Evolutionary conservation across 2,329 filamentous ascomycete genomes (phyloP).

Genomic region (Colletotrichum spaethianum): DNA sequence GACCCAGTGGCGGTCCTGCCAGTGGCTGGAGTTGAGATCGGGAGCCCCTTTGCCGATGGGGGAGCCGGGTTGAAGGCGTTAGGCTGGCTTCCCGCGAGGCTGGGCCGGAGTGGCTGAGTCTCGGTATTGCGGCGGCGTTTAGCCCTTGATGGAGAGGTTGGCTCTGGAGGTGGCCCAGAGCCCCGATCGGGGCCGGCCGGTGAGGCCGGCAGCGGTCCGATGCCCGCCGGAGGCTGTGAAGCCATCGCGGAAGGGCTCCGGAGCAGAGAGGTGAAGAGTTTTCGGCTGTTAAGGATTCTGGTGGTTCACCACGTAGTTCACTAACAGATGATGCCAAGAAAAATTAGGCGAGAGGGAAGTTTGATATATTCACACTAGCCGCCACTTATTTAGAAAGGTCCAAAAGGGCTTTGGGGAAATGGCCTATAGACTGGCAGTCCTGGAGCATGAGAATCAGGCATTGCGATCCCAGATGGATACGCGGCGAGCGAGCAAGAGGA

Average conservation of each 20-base stretch:
- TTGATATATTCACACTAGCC: too few species aligned
- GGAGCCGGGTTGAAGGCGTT: neutral
- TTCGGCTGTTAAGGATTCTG: neutral
- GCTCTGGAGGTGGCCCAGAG: neutral
- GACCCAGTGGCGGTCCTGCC: neutral
- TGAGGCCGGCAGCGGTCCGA: neutral
- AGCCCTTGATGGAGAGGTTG: neutral
- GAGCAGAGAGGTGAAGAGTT: neutral
- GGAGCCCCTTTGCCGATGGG: neutral
- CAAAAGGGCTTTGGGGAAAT: too few species aligned
- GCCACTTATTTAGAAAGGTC: too few species aligned
- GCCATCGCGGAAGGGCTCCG: neutral
- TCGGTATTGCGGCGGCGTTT: neutral
- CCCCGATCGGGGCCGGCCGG: neutral
- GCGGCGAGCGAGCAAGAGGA: neutral
- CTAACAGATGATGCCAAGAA: conserved; percentile 6
- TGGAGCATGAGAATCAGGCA: too few species aligned
- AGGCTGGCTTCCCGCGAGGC: conserved; percentile 15
- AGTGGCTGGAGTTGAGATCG: neutral
- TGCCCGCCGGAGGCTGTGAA: neutral
- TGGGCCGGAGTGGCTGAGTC: neutral
- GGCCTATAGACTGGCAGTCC: too few species aligned
- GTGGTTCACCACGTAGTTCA: neutral
- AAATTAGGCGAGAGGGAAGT: conserved; percentile 8
- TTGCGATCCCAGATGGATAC: too few species aligned